Conservation (phyloP, 2,329 filamentous ascomycete genomes). For the Erysiphe pulchra region DNA sequence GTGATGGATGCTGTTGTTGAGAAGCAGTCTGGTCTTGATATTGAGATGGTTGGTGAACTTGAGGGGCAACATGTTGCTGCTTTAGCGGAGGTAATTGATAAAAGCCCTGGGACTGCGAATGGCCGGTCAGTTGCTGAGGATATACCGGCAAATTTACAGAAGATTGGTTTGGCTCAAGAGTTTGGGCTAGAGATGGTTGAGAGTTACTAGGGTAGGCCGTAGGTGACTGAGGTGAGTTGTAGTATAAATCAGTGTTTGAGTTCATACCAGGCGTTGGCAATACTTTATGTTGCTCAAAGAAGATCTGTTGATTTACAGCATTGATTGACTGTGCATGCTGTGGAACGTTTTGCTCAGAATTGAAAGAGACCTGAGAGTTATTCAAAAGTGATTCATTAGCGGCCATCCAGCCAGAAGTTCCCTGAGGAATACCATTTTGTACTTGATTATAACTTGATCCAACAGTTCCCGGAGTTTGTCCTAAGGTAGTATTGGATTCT, state of each 20-base stretch:
- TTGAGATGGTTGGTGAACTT: slow-evolving; percentile 7
- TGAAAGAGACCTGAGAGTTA: too few species aligned
- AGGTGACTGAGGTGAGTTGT: slow-evolving; percentile 12
- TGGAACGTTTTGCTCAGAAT: slow-evolving; percentile 1
- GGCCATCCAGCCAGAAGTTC: not conserved
- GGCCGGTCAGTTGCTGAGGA: not conserved
- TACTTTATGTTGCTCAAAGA: slow-evolving; percentile 14
- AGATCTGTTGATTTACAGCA: slow-evolving; percentile 13
- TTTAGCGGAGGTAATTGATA: slow-evolving; percentile 10
- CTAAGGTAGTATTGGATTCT: slow-evolving; percentile 21
- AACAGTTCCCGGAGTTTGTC: slow-evolving; percentile 16
- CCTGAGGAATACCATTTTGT: not conserved
- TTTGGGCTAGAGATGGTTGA: not conserved
- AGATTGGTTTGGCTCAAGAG: not conserved
- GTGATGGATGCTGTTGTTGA: slow-evolving; percentile 12
- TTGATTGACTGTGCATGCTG: slow-evolving; percentile 8
- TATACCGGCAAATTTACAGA: not conserved
- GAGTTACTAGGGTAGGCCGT: not conserved
- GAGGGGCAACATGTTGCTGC: slow-evolving; percentile 15
- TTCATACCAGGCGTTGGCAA: slow-evolving; percentile 19
- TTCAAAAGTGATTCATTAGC: too few species aligned
- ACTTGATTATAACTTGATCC: not conserved
- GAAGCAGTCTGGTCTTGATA: slow-evolving; percentile 15
- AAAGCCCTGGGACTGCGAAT: slow-evolving; percentile 11
- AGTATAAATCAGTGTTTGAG: slow-evolving; percentile 31